Evolutionary conservation across 345 rosid species (phyloP).

Genomic region (Pistacia vera): DNA sequence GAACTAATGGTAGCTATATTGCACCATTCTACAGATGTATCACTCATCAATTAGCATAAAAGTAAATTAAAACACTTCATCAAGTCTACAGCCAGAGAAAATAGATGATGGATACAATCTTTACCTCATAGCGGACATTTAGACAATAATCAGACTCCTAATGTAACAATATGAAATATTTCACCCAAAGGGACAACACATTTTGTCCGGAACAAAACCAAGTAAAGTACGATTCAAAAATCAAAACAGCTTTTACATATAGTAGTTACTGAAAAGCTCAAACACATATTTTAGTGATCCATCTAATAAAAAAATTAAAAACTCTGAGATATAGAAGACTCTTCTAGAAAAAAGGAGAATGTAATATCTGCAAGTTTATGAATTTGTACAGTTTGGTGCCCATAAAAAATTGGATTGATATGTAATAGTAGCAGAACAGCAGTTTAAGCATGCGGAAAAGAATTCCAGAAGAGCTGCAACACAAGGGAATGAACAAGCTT

Average conservation of each 20-base stretch:
- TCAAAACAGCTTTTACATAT: too few relatives aligned
- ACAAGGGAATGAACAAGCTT: neutral
- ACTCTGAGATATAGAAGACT: too few relatives aligned
- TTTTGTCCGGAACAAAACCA: neutral
- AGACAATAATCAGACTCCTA: neutral
- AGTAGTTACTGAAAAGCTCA: too few relatives aligned
- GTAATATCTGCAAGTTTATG: neutral
- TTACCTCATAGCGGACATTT: neutral
- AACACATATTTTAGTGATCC: too few relatives aligned
- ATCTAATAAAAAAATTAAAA: too few relatives aligned
- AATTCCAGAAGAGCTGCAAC: neutral
- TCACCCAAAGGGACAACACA: neutral
- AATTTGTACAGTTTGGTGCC: neutral
- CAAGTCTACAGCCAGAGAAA: neutral
- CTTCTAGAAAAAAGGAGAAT: neutral
- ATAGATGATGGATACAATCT: neutral
- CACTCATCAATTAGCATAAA: slow-evolving; percentile 4
- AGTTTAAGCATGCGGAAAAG: neutral
- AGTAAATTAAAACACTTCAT: slow-evolving; percentile 6
- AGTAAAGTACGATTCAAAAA: neutral
- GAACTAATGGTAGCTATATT: neutral
- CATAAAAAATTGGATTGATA: neutral
- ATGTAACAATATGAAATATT: neutral
- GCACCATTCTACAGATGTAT: neutral
- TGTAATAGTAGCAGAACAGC: neutral